Evolutionary conservation across 2,329 filamentous ascomycete genomes (phyloP), one percentile per base, ranked within the genome.

Genomic region (Colletotrichum agaves): DNA sequence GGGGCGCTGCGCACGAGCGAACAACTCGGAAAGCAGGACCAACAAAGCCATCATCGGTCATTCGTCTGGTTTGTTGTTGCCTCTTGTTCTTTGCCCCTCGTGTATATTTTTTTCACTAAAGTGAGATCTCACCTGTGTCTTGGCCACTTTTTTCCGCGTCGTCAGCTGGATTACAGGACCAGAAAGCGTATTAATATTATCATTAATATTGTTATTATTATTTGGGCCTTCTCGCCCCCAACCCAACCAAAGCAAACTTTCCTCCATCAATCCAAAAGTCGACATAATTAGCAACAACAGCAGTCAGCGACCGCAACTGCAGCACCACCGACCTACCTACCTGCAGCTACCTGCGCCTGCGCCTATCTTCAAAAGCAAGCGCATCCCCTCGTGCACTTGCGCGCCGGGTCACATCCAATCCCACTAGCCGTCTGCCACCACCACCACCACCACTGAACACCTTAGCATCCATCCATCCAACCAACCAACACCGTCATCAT

Each of bases 401-500:
- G 15, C n/a, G 58, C 58, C 35, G 39, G 19, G 15, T 21, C 58
- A 60, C 46, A 11, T 52, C 49, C 49, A 35, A 21, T 43, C 17
- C 56, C 31, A 59, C 56, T 47, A 47, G 55, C 52, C 52, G 33
- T 13, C n/a, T 46, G 44, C 31, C 44, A 27, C 27, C 57, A 27
- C 27, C 27, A n/a, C n/a, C 27, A 27, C 27, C 27, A 27, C 27
- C 27, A 27, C 27, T 27, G 27, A 27, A 27, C 21, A 23, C 21
- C 21, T 23, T 21, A 35, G 3, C 21, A 23, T 35, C 33, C 8
- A 3, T 35, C 13, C 12, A 17, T 21, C 17, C 52, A 56, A 33
- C 46, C 46, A 52, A 50, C 58, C 33, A 50, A 23, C 46, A 39
- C 35, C 46, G n/a, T 52, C 58, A 46, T 61, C 46, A 52, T 61